These are phyloP conservation scores for Clonostachys solani DNA, from an alignment of 2,329 filamentous ascomycete species.

Conservation along the genomic window DNA sequence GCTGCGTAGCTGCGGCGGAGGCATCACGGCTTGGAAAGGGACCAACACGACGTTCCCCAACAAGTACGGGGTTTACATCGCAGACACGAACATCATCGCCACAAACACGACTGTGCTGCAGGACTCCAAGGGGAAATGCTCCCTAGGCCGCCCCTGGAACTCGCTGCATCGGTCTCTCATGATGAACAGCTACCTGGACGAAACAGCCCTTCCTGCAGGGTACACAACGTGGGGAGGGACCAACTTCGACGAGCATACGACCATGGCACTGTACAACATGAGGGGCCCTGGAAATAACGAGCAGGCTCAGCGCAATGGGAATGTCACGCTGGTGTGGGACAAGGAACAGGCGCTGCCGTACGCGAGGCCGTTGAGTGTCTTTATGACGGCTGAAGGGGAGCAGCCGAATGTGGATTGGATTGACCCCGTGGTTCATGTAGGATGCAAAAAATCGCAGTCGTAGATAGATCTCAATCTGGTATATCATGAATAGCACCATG, in stretches of 20 bases:
- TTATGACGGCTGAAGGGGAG: background rate
- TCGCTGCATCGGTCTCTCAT: constrained; percentile 52
- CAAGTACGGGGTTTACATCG: constrained; percentile 64
- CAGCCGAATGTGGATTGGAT: background rate
- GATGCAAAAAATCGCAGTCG: too few relatives aligned
- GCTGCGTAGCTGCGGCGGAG: constrained; percentile 59
- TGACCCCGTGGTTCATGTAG: background rate
- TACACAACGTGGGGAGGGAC: constrained; percentile 32
- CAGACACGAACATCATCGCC: constrained; percentile 46
- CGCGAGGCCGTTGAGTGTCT: background rate
- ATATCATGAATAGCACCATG: too few relatives aligned
- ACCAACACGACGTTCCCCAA: constrained; percentile 61
- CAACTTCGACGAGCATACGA: constrained; percentile 34
- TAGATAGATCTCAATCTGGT: too few relatives aligned
- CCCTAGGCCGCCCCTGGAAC: constrained; percentile 62
- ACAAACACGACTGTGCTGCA: constrained; percentile 43
- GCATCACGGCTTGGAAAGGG: constrained; percentile 64
- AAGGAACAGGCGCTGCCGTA: constrained; percentile 19
- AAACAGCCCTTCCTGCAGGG: constrained; percentile 44
- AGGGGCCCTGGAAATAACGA: constrained; percentile 50
- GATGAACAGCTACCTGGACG: constrained; percentile 48
- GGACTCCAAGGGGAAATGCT: constrained; percentile 36
- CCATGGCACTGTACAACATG: constrained; percentile 51
- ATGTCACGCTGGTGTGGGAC: constrained; percentile 41
- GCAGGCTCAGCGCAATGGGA: constrained; percentile 30